phyloP scores from a whole-genome alignment of 257 asterid genomes.

The Solanum tarijense region DNA sequence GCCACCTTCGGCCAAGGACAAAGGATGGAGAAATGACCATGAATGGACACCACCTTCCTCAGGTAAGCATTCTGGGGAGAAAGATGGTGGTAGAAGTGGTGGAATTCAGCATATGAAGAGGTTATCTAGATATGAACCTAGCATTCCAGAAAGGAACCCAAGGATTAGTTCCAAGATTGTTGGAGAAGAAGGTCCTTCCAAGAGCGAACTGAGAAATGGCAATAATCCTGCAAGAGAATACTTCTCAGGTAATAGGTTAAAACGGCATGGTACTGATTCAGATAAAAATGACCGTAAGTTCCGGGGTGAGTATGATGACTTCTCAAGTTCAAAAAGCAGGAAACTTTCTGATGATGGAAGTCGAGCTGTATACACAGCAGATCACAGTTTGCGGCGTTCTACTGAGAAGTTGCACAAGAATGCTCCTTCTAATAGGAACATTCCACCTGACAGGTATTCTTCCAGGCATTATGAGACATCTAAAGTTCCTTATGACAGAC shows the following conservation, averaged over 20 bases:
- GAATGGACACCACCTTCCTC: conserved; percentile 64
- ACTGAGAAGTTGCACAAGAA: conserved; percentile 41
- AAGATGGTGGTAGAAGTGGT: conserved; percentile 49
- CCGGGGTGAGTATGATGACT: conserved; percentile 50
- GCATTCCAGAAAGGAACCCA: conserved; percentile 35
- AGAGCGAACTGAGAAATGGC: conserved; percentile 53
- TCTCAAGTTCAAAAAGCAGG: conserved; percentile 58
- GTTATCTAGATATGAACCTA: conserved; percentile 52
- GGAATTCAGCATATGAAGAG: conserved; percentile 54
- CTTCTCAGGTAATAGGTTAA: conserved; percentile 44
- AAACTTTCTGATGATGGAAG: conserved; percentile 62
- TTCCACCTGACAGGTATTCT: conserved; percentile 61
- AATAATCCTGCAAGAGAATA: conserved; percentile 60
- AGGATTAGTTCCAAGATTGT: conserved; percentile 54
- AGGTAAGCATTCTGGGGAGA: conserved; percentile 54
- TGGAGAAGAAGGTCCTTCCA: conserved; percentile 52
- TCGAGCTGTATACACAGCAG: conserved; percentile 42
- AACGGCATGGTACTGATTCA: conserved; percentile 62
- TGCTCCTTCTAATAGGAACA: conserved; percentile 37
- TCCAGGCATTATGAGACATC: conserved; percentile 67
- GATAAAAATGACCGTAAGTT: conserved; percentile 52
- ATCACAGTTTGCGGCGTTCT: conserved; percentile 47
- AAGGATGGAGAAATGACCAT: conserved; percentile 46
- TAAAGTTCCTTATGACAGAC: conserved; percentile 47
- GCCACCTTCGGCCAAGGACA: conserved; percentile 42